phyloP scores from a whole-genome alignment of 1,284 basidiomycete species.

The Trichosporon sp. region DNA sequence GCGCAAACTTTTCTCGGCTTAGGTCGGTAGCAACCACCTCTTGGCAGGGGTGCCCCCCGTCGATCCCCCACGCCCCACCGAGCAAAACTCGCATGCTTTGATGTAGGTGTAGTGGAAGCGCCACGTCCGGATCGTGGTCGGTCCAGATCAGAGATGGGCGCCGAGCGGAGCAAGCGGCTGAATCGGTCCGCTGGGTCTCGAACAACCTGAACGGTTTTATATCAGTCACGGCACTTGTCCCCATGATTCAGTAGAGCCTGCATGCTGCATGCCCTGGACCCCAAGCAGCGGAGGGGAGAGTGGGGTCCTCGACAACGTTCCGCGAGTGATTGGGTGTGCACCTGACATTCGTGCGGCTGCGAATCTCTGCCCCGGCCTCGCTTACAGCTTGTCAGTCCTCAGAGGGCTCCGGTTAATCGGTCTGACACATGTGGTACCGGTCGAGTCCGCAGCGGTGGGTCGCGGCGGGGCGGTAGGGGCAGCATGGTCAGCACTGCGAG shows the following conservation, averaged over 20 bases:
- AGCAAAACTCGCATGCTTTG: not conserved
- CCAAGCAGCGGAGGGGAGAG: not conserved
- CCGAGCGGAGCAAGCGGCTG: too few relatives aligned
- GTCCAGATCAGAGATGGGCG: too few relatives aligned
- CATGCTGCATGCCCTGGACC: not conserved
- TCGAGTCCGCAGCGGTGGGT: not conserved
- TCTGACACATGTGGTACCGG: not conserved
- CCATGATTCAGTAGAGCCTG: not conserved
- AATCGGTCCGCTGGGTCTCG: not conserved
- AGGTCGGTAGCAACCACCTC: not conserved
- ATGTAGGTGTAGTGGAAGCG: not conserved
- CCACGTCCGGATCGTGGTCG: too few relatives aligned
- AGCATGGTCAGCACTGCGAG: too few relatives aligned
- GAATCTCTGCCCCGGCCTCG: not conserved
- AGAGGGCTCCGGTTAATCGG: not conserved
- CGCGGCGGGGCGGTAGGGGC: too few relatives aligned
- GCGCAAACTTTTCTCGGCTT: not conserved
- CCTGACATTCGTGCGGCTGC: not conserved
- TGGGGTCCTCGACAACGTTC: not conserved
- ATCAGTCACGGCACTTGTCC: not conserved
- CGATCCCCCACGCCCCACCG: not conserved
- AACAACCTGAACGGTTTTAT: not conserved
- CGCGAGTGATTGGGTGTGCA: not conserved
- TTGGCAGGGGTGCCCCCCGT: not conserved
- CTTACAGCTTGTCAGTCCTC: not conserved